Evolutionary conservation across 192 early-diverging fungal species (phyloP).

Genomic region (Fimicolochytrium jonesii): DNA sequence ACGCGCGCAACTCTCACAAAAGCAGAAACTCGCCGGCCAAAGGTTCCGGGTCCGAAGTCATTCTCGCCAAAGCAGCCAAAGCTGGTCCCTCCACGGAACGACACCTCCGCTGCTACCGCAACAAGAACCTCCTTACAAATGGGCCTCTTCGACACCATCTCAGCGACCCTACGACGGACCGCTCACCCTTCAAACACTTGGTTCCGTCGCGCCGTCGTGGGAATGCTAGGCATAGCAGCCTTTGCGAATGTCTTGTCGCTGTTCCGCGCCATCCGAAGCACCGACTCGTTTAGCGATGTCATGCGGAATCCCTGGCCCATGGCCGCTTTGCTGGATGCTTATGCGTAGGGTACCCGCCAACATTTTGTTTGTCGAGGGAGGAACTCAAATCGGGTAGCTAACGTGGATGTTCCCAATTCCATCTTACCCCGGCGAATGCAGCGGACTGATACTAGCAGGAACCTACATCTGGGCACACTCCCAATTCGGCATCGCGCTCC

Average conservation of each 20-base stretch:
- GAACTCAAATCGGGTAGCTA: too few species aligned
- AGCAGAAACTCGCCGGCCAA: too few species aligned
- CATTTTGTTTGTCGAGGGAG: too few species aligned
- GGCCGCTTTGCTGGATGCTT: not conserved
- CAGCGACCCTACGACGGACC: not conserved
- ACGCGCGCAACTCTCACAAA: too few species aligned
- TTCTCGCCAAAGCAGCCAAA: too few species aligned
- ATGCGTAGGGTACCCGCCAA: conserved; percentile 3
- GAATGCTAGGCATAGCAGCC: not conserved
- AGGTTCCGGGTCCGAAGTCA: too few species aligned
- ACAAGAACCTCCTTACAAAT: too few species aligned
- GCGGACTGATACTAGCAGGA: not conserved
- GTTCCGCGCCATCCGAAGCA: not conserved
- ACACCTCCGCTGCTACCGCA: too few species aligned
- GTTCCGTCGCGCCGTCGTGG: not conserved
- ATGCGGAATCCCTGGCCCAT: not conserved
- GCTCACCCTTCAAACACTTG: not conserved
- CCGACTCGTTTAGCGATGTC: not conserved
- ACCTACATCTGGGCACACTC: not conserved
- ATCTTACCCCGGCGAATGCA: too few species aligned
- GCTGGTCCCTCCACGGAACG: too few species aligned
- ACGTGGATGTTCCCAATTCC: too few species aligned
- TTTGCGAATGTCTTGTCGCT: conserved; percentile 4
- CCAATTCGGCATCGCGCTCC: not conserved
- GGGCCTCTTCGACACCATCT: conserved; percentile 1